Conservation (phyloP, 2,329 filamentous ascomycete genomes). For the Periconia digitata region DNA sequence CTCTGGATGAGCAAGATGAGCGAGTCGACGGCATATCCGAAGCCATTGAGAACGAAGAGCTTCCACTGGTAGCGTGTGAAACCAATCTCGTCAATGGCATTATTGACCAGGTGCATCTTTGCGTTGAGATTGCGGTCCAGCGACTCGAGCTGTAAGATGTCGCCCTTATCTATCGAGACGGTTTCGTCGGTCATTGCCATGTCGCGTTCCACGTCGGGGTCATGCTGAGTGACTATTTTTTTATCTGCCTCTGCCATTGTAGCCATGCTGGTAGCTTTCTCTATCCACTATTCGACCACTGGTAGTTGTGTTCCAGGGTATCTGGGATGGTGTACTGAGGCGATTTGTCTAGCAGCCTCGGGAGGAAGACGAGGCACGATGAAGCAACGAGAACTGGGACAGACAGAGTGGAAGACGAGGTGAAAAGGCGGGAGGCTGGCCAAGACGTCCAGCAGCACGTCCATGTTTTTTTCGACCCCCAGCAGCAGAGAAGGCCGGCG, state of each 20-base stretch:
- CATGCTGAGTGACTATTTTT: background rate
- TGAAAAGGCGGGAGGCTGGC: no score
- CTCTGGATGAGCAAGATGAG: slow-evolving; percentile 63
- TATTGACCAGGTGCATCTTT: slow-evolving; percentile 71
- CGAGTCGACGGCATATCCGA: slow-evolving; percentile 63
- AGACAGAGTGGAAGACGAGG: no score
- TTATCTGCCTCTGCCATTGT: background rate
- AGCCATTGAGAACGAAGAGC: slow-evolving; percentile 63
- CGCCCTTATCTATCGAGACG: slow-evolving; percentile 39
- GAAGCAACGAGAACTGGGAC: no score
- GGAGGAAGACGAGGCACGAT: no score
- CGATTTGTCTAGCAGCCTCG: no score
- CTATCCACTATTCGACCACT: no score
- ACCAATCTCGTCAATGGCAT: slow-evolving; percentile 59
- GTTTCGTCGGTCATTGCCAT: slow-evolving; percentile 5
- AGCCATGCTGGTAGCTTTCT: no score
- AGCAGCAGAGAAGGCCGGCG: no score
- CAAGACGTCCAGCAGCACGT: no score
- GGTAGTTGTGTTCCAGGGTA: no score
- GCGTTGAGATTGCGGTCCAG: slow-evolving; percentile 63
- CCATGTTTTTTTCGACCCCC: no score
- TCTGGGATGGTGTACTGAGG: no score
- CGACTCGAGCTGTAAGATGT: slow-evolving; percentile 60
- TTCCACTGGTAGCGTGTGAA: slow-evolving; percentile 59
- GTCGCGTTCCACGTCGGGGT: background rate